phyloP scores from a whole-genome alignment of 2,329 filamentous ascomycete genomes.

The Colletotrichum sublineola region DNA sequence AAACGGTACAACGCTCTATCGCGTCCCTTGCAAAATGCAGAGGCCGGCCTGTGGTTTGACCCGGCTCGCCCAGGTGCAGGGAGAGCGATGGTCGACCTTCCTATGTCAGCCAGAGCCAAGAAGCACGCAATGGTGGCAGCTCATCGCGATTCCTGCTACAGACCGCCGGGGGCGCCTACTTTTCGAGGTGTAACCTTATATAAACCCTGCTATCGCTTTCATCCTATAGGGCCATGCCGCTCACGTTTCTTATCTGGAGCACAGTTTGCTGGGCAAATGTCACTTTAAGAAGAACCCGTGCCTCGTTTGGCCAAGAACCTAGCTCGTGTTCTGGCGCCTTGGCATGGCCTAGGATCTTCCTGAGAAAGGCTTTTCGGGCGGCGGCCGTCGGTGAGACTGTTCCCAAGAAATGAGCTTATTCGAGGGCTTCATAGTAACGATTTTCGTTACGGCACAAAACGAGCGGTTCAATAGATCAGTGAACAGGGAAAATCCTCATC shows the following conservation, averaged over 20 bases:
- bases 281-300: neutral
- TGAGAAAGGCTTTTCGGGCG: neutral
- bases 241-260: neutral
- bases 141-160: constrained; percentile 31
- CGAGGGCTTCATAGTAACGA: neutral
- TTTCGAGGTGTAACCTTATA: constrained; percentile 16
- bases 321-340: constrained; percentile 23
- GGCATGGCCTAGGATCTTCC: constrained; percentile 6
- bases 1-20: constrained; percentile 5
- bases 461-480: too few species aligned
- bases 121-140: constrained; percentile 38
- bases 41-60: neutral
- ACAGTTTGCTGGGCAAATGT: neutral
- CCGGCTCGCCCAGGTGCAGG: neutral
- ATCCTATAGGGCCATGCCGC: constrained; percentile 4
- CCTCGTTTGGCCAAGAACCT: neutral
- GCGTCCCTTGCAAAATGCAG: neutral
- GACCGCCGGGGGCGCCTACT: neutral
- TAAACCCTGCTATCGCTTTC: constrained; percentile 17
- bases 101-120: constrained; percentile 39
- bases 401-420: neutral
- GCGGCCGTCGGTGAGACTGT: neutral
- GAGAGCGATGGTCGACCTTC: constrained; percentile 23
- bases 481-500: neutral
- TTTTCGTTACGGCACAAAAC: neutral